Evolutionary conservation across 768 basidiomycete species (phyloP).

Genomic region (Leucosporidium yakuticum): DNA sequence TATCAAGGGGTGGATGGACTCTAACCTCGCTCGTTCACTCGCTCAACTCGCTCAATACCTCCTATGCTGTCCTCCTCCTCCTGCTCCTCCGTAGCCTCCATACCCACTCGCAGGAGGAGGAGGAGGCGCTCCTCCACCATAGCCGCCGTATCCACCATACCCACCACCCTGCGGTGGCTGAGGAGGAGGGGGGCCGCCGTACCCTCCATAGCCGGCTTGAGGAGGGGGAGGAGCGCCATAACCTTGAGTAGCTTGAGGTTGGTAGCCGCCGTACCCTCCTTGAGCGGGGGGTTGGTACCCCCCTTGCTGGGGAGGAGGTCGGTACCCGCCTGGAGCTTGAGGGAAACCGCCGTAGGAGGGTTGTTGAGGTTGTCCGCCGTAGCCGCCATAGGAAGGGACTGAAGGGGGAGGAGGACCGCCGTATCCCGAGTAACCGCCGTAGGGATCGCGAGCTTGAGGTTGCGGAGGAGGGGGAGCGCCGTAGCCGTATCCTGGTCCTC

Average conservation of each 20-base stretch:
- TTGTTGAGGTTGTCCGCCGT: background rate
- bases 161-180: constrained; percentile 12
- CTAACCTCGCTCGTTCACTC: too few relatives aligned
- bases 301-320: background rate
- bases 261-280: background rate
- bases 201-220: background rate
- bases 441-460: background rate
- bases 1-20: too few relatives aligned
- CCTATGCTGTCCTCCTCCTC: too few relatives aligned
- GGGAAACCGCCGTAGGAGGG: constrained; percentile 4
- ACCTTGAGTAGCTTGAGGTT: background rate
- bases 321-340: background rate
- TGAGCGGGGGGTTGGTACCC: constrained; percentile 5
- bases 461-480: background rate
- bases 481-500: constrained; percentile 11
- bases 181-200: constrained; percentile 10
- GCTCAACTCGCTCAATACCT: too few relatives aligned
- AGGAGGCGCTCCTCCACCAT: constrained; percentile 2
- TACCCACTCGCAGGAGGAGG: background rate
- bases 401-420: background rate
- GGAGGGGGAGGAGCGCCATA: background rate
- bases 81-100: too few relatives aligned
- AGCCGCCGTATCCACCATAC: constrained; percentile 22
- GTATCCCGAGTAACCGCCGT: background rate
- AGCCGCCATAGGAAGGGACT: constrained; percentile 25